Conservation (phyloP, 805 yeast species). For the Debaryomyces tyrocola region DNA sequence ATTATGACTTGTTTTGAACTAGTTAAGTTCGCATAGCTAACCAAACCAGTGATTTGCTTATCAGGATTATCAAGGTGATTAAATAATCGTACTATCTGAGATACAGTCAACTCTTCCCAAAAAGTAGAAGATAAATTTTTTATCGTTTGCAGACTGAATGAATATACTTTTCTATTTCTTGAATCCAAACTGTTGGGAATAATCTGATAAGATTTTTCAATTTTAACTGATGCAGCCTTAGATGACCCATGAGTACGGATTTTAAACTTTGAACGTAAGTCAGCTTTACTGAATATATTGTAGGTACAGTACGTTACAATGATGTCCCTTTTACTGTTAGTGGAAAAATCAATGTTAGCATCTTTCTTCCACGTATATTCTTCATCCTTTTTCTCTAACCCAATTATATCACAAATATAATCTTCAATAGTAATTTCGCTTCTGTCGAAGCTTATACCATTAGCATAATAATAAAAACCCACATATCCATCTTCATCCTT, state of each 20-base stretch:
- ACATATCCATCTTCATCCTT: slow-evolving; percentile 40
- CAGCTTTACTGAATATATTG: slow-evolving; percentile 73
- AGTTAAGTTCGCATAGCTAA: slow-evolving; percentile 46
- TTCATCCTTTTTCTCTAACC: slow-evolving; percentile 18
- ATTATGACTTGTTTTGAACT: slow-evolving; percentile 13
- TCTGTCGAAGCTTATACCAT: slow-evolving; percentile 27
- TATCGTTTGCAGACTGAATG: slow-evolving; percentile 17
- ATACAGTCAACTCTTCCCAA: slow-evolving; percentile 66
- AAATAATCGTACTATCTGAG: slow-evolving; percentile 55
- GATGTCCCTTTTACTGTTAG: slow-evolving; percentile 15
- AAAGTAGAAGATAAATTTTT: slow-evolving; percentile 17
- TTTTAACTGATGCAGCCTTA: slow-evolving; percentile 12
- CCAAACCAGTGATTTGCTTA: slow-evolving; percentile 57
- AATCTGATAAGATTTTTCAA: slow-evolving; percentile 35
- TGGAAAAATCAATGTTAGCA: slow-evolving; percentile 1
- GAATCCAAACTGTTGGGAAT: slow-evolving; percentile 10
- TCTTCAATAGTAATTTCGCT: slow-evolving; percentile 26
- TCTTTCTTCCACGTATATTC: slow-evolving; percentile 18
- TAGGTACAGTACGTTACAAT: slow-evolving; percentile 63
- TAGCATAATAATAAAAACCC: slow-evolving; percentile 39
- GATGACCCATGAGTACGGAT: slow-evolving; percentile 22
- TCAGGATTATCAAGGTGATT: slow-evolving; percentile 53
- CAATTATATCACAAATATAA: slow-evolving; percentile 27
- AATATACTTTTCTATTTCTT: slow-evolving; percentile 12
- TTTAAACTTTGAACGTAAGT: slow-evolving; percentile 65